A percentile compares a stretch with the other conserved stretches of the same genome.
phyloP scores from a whole-genome alignment of 176 grass and related monocot species.

The Ananas comosus region DNA sequence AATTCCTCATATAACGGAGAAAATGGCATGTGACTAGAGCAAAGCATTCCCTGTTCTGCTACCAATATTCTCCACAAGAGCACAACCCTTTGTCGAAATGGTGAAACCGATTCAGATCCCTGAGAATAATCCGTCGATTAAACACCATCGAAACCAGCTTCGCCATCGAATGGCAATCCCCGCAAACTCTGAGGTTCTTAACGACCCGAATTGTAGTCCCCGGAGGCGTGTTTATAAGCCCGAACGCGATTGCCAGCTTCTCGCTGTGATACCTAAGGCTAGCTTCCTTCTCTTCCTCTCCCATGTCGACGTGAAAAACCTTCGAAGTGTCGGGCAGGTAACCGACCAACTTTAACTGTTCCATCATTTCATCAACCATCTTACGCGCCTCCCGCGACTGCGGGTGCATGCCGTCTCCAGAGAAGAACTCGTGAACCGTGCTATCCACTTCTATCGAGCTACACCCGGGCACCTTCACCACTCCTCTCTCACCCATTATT shows the following conservation, averaged over 20 bases:
- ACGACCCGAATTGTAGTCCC: slow-evolving; percentile 57
- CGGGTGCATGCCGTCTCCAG: slow-evolving; percentile 60
- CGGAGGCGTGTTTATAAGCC: slow-evolving; percentile 53
- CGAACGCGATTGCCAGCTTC: slow-evolving; percentile 67
- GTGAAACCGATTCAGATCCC: slow-evolving; percentile 72
- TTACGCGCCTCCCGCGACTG: slow-evolving; percentile 38
- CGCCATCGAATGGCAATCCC: slow-evolving; percentile 62
- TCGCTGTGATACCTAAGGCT: slow-evolving; percentile 64
- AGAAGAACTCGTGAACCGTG: slow-evolving; percentile 65
- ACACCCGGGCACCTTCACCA: slow-evolving; percentile 63
- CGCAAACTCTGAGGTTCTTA: slow-evolving; percentile 65
- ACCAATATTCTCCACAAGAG: slow-evolving; percentile 73
- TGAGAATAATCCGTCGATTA: slow-evolving; percentile 57
- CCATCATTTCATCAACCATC: slow-evolving; percentile 63
- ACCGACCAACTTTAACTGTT: slow-evolving; percentile 54
- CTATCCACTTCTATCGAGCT: slow-evolving; percentile 72
- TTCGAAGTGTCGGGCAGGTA: slow-evolving; percentile 60
- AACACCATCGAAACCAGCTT: slow-evolving; percentile 62
- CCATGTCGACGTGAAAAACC: slow-evolving; percentile 64
- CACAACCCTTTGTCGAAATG: slow-evolving; percentile 52
- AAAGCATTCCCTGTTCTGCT: slow-evolving; percentile 1
- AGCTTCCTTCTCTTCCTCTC: slow-evolving; percentile 48
- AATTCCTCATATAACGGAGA: too few relatives aligned
- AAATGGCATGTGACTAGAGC: too few relatives aligned
- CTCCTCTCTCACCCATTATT: slow-evolving; percentile 54